Base-by-base conservation (phyloP, 139 green algal genomes). In the Axilococcus clingmanii region DNA sequence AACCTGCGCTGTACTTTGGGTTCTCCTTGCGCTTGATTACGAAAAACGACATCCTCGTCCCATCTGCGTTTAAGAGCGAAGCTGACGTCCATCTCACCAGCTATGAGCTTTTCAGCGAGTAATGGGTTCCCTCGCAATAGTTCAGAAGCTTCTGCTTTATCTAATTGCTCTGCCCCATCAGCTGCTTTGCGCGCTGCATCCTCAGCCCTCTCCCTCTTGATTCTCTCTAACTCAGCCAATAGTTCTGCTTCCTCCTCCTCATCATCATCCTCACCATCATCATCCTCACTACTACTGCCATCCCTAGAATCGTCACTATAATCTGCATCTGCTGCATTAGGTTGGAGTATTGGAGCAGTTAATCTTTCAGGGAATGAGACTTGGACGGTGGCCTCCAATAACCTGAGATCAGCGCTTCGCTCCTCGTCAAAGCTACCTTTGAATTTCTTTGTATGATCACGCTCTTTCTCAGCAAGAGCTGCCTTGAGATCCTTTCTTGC, bases 21-120 rank as follows among this genome's bases (percentile, higher is more conserved):
- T 71, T 96, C 88, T 4, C 76, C 79, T 14, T 83, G 71, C 14
- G 89, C 69, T 67, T 97, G 88, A 69, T 89, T 85, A 19, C 82
- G 81, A 66, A 99, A 98, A 37, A 99, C 92, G 17, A 96, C 89
- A 52, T 99, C 93, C 33, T 99, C 92, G 57, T 98, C 91, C 92
- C 92, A 99, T 48, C 80, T 48, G 20, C 80, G 62, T 66, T 87
- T 87, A 22, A 91, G 66, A 40, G 34, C 48, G 48, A 79, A 79
- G 19, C 14, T 52, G 23, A 49, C 31, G 30, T 66, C 59, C 24
- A 44, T 31, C 7, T 20, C 53, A 52, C 6, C 42, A 3, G 54
- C 27, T 60, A 20, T 32, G 47, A 60, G 45, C 49, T 29, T 68
- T 11, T 70, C 61, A 22, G 68, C 59, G 33, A 97, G 57, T 45